phyloP scores from a whole-genome alignment of 2,329 filamentous ascomycete genomes.

The Penicillium olsonii region DNA sequence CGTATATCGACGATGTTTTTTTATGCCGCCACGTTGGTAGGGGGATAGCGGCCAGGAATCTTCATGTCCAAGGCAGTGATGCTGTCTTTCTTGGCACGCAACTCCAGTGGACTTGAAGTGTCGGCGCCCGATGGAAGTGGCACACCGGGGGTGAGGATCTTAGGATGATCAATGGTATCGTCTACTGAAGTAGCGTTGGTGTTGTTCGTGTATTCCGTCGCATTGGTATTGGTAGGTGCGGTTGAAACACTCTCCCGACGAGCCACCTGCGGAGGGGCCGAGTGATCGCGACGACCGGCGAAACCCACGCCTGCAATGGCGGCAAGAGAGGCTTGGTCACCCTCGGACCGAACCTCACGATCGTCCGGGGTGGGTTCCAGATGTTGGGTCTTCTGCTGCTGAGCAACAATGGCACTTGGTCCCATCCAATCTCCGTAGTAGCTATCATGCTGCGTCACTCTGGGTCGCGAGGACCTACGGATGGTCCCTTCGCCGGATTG shows the following conservation, averaged over 20 bases:
- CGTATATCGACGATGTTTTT: not conserved
- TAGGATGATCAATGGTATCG: constrained; percentile 19
- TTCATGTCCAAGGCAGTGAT: constrained; percentile 34
- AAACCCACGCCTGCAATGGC: constrained; percentile 20
- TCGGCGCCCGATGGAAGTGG: not conserved
- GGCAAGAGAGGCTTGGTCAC: constrained; percentile 17
- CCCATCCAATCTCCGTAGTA: constrained; percentile 58
- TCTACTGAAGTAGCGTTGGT: constrained; percentile 37
- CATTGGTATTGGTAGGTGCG: constrained; percentile 36
- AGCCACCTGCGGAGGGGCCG: constrained; percentile 19
- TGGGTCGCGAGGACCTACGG: constrained; percentile 8
- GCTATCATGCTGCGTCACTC: constrained; percentile 36
- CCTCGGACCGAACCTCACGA: constrained; percentile 19
- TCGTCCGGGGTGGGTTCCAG: constrained; percentile 12
- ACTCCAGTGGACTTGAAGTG: constrained; percentile 4
- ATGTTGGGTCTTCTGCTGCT: constrained; percentile 24
- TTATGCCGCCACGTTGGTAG: constrained; percentile 31
- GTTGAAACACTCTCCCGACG: constrained; percentile 38
- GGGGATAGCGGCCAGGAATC: constrained; percentile 40
- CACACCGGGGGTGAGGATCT: constrained; percentile 7
- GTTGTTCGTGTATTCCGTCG: constrained; percentile 35
- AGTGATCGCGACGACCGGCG: constrained; percentile 21
- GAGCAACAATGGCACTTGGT: constrained; percentile 36
- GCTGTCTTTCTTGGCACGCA: constrained; percentile 28
- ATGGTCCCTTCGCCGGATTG: constrained; percentile 9